Conservation (phyloP, 148 eudicot genomes). For the Chenopodium formosanum region DNA sequence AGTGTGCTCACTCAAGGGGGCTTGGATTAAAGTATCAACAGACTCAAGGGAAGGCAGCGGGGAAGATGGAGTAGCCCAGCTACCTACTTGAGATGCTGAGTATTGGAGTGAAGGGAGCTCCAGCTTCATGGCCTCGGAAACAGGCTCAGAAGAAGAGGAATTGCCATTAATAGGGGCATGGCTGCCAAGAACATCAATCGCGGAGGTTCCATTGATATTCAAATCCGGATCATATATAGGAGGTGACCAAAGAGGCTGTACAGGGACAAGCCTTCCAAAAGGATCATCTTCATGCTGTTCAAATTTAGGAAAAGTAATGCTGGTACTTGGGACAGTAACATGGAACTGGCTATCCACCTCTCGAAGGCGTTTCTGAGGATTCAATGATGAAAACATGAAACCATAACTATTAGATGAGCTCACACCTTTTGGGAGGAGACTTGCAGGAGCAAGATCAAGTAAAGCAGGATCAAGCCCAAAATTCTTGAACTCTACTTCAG, state of each 20-base stretch:
- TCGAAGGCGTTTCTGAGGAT: constrained; percentile 59
- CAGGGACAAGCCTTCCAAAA: constrained; percentile 27
- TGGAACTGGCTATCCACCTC: constrained; percentile 40
- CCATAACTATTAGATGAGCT: constrained; percentile 31
- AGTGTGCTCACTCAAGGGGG: constrained; percentile 53
- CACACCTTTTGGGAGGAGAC: constrained; percentile 35
- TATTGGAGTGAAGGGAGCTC: constrained; percentile 99
- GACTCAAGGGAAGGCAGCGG: constrained; percentile 64
- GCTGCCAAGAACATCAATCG: constrained; percentile 50
- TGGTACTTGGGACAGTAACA: constrained; percentile 26
- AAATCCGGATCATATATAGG: constrained; percentile 40
- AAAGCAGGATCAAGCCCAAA: constrained; percentile 41
- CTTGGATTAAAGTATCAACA: constrained; percentile 56
- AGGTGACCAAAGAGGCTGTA: constrained; percentile 38
- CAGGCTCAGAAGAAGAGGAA: constrained; percentile 62
- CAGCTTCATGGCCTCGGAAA: constrained; percentile 64
- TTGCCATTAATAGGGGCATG: constrained; percentile 76
- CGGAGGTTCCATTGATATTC: constrained; percentile 29
- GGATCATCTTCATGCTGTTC: constrained; percentile 38
- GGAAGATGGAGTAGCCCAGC: constrained; percentile 47
- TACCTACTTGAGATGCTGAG: constrained; percentile 46
- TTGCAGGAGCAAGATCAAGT: constrained; percentile 37
- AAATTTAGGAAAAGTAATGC: constrained; percentile 32
- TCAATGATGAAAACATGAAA: constrained; percentile 33
- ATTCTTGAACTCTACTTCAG: constrained; percentile 47